Percentiles rank a stretch among this genome's conserved stretches.
These are phyloP conservation scores for Cupressus sempervirens DNA, from an alignment of 75 land plant species.

Conservation along the genomic window DNA sequence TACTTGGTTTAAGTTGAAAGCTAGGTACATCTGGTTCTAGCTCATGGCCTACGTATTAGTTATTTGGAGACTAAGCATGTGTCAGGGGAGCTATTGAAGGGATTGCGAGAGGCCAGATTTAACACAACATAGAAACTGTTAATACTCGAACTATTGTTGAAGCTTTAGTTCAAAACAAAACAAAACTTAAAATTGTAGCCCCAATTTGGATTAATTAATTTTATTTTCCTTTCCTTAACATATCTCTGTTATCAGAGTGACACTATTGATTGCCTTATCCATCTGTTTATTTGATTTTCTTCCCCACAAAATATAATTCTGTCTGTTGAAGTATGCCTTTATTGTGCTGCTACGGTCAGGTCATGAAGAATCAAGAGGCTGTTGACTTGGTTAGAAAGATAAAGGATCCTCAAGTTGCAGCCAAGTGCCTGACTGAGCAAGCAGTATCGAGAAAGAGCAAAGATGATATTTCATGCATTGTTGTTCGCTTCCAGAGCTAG, in stretches of 20 bases:
- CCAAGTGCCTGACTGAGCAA: constrained; percentile 43
- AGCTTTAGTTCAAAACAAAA: not conserved
- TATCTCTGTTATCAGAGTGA: not conserved
- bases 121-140: not conserved
- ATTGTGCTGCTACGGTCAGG: constrained; percentile 18
- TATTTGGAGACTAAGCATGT: not conserved
- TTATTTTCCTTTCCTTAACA: not conserved
- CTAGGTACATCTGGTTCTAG: not conserved
- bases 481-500: constrained; percentile 33
- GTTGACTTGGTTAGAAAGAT: constrained; percentile 41
- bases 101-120: not conserved
- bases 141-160: not conserved
- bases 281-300: not conserved
- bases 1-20: not conserved
- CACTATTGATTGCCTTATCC: not conserved
- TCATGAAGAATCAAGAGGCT: constrained; percentile 61
- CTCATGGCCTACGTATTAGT: not conserved
- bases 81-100: not conserved
- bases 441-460: constrained; percentile 53
- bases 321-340: not conserved
- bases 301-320: not conserved
- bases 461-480: constrained; percentile 73
- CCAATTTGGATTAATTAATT: not conserved
- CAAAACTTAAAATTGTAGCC: not conserved
- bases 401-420: constrained; percentile 51